Evolutionary conservation across 1,139 yeast species (phyloP).

Genomic region (Eremothecium coryli): DNA sequence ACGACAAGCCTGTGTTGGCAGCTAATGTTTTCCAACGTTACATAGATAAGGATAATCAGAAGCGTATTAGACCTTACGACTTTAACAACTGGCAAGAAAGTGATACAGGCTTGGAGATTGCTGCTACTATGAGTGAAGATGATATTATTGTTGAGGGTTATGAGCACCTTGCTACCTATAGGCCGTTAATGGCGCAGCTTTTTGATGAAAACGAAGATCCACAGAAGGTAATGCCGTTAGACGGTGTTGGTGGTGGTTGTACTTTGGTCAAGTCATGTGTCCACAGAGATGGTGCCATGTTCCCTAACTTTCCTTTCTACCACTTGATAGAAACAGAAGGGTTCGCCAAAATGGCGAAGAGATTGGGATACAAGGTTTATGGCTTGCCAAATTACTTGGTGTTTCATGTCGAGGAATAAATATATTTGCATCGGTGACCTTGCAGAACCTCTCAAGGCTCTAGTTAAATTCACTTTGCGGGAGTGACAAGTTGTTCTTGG

Average conservation of each 20-base stretch:
- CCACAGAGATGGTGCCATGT: conserved; percentile 98
- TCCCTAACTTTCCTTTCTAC: conserved; percentile 95
- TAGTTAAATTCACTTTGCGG: too few relatives aligned
- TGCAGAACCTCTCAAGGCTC: too few relatives aligned
- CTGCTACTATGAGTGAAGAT: conserved; percentile 63
- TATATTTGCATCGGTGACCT: too few relatives aligned
- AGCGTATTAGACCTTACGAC: conserved; percentile 80
- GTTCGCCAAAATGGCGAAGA: conserved; percentile 94
- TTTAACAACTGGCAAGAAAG: conserved; percentile 95
- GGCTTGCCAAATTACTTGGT: conserved; percentile 94
- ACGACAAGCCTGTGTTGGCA: conserved; percentile 76
- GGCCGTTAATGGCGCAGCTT: conserved; percentile 91
- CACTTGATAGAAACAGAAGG: conserved; percentile 97
- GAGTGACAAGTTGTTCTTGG: too few relatives aligned
- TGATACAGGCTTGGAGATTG: conserved; percentile 71
- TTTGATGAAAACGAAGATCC: conserved; percentile 57
- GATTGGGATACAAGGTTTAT: conserved; percentile 81
- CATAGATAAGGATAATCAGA: conserved; percentile 47
- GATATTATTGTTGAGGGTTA: conserved; percentile 92
- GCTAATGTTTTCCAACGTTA: conserved; percentile 87
- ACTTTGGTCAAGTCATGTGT: conserved; percentile 93
- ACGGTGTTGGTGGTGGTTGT: conserved; percentile 98
- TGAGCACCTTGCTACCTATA: conserved; percentile 82
- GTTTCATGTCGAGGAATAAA: conserved; percentile 66
- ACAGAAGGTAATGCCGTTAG: conserved; percentile 65